Percentiles rank a stretch among this genome's conserved stretches.
These are phyloP conservation scores for Scedosporium dehoogii DNA, from an alignment of 2,329 filamentous ascomycete genomes.

Conservation along the genomic window DNA sequence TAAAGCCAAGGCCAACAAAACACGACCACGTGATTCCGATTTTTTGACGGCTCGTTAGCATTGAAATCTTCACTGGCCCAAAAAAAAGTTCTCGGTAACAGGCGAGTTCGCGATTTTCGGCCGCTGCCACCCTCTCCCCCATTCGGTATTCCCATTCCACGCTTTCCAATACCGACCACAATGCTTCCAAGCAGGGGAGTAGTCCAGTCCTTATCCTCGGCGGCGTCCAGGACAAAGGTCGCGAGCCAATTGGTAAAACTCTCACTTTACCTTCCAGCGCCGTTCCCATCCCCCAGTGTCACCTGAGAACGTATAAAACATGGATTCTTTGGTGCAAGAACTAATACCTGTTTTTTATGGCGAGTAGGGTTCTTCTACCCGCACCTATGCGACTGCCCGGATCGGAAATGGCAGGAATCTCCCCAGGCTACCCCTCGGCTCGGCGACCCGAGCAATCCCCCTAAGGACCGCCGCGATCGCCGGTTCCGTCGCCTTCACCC, in stretches of 20 bases:
- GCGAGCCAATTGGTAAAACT: conserved; percentile 19
- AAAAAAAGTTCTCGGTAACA: neutral
- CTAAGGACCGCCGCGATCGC: conserved; percentile 1
- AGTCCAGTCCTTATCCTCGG: conserved; percentile 26
- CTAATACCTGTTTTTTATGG: neutral
- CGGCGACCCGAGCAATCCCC: conserved; percentile 4
- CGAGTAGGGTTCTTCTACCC: neutral
- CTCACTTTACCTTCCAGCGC: neutral
- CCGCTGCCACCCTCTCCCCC: neutral
- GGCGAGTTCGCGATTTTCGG: neutral
- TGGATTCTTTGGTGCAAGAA: neutral
- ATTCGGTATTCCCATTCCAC: conserved; percentile 5
- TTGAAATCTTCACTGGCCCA: neutral
- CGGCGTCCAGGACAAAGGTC: conserved; percentile 20
- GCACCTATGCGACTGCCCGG: conserved; percentile 6
- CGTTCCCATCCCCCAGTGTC: neutral
- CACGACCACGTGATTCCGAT: conserved; percentile 1
- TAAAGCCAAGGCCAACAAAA: neutral
- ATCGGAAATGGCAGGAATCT: neutral
- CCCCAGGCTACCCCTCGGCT: neutral
- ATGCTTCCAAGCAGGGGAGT: conserved; percentile 38
- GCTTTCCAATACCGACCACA: conserved; percentile 15
- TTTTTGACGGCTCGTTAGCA: neutral
- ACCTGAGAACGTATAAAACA: neutral
- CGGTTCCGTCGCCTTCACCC: conserved; percentile 2